Percentiles rank a stretch among this genome's conserved stretches.
Conservation (phyloP, 1,284 basidiomycete species). For the Heliocybe sulcata region DNA sequence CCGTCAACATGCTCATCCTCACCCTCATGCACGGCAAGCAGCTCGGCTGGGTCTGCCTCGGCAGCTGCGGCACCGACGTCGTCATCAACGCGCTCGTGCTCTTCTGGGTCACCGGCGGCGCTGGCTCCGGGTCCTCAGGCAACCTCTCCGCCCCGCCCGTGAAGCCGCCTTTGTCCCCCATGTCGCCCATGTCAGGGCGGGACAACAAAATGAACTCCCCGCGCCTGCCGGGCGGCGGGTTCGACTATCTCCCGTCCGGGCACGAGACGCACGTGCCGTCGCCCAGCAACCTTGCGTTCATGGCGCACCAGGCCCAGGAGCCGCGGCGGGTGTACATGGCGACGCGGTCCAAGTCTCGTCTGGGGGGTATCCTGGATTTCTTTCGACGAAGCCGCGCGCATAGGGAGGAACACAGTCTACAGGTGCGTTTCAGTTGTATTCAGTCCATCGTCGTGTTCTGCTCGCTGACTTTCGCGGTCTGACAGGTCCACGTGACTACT, state of each 20-base stretch:
- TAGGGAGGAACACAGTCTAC: background rate
- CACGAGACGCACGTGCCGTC: background rate
- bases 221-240: background rate
- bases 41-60: constrained; percentile 47
- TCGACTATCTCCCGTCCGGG: background rate
- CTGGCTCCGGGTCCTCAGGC: background rate
- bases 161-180: background rate
- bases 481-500: background rate
- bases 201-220: background rate
- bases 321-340: background rate
- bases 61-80: constrained; percentile 41
- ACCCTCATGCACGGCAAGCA: constrained; percentile 40
- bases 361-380: background rate
- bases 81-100: constrained; percentile 4
- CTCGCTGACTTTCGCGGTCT: background rate
- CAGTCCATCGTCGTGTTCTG: background rate
- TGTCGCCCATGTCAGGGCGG: background rate
- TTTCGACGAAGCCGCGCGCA: background rate
- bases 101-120: constrained; percentile 5
- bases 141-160: background rate
- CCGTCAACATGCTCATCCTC: constrained; percentile 41
- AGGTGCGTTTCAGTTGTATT: too few species aligned
- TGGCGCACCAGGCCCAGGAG: background rate
- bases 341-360: background rate
- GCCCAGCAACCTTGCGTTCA: background rate